phyloP scores from a whole-genome alignment of 768 basidiomycete species.

The Boletus tomentosulus region DNA sequence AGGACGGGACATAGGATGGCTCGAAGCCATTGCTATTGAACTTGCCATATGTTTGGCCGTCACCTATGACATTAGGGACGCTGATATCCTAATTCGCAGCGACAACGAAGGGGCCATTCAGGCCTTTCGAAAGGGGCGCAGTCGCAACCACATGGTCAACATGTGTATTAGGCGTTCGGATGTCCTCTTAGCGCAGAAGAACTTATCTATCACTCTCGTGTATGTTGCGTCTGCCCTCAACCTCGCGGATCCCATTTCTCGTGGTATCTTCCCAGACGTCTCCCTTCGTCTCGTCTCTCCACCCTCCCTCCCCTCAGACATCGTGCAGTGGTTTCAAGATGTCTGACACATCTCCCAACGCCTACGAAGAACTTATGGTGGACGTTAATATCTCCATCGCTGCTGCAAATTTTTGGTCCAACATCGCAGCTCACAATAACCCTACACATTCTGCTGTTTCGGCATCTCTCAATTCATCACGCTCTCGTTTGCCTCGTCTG shows the following conservation, averaged over 20 bases:
- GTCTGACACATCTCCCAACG: too few relatives aligned
- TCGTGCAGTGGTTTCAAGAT: too few relatives aligned
- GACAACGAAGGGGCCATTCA: not conserved
- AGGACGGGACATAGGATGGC: not conserved
- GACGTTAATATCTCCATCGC: too few relatives aligned
- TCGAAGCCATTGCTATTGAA: not conserved
- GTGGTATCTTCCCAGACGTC: not conserved
- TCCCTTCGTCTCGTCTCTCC: too few relatives aligned
- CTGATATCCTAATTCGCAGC: not conserved
- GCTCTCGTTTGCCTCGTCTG: too few relatives aligned
- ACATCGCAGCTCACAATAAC: too few relatives aligned
- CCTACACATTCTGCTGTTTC: too few relatives aligned
- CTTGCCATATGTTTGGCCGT: not conserved
- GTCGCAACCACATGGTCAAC: conserved; percentile 1
- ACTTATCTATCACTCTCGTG: not conserved
- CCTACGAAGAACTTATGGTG: too few relatives aligned
- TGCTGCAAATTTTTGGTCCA: too few relatives aligned
- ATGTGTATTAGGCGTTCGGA: not conserved
- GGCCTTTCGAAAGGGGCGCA: not conserved
- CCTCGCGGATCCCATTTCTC: not conserved
- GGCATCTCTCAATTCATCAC: too few relatives aligned
- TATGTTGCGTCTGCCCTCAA: not conserved
- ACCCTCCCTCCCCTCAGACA: too few relatives aligned
- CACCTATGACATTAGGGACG: not conserved
- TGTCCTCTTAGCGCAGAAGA: not conserved